Conservation (phyloP, 768 basidiomycete genomes). For the Pholiota molesta region DNA sequence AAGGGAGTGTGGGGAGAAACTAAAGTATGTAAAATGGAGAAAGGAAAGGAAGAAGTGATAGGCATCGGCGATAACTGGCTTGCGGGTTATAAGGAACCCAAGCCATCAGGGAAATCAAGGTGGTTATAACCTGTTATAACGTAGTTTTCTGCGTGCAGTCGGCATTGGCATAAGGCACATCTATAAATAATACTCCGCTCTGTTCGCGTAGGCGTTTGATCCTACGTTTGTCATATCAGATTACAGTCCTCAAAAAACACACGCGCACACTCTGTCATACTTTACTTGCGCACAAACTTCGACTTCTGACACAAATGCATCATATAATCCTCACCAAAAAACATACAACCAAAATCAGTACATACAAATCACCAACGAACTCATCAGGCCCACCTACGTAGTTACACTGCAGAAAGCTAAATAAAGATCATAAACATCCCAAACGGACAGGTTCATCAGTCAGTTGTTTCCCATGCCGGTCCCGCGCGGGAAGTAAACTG, state of each 20-base stretch:
- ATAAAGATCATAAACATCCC: conserved; percentile 1
- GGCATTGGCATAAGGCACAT: too few relatives aligned
- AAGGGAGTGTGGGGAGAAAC: not conserved
- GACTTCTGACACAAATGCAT: too few relatives aligned
- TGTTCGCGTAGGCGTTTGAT: too few relatives aligned
- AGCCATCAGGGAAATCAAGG: not conserved
- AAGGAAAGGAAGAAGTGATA: conserved; percentile 1
- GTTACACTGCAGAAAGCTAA: not conserved
- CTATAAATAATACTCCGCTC: too few relatives aligned
- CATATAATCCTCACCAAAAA: not conserved
- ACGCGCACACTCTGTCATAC: too few relatives aligned
- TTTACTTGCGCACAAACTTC: too few relatives aligned
- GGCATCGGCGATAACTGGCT: not conserved
- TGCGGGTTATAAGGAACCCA: not conserved
- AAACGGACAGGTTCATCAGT: not conserved
- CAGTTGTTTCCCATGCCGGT: not conserved
- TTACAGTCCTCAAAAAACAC: too few relatives aligned
- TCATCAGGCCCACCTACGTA: not conserved
- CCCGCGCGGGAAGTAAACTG: not conserved
- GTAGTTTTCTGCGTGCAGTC: not conserved
- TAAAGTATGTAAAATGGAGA: not conserved
- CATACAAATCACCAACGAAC: not conserved
- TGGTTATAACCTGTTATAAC: not conserved
- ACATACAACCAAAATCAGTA: not conserved
- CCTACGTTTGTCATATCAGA: too few relatives aligned